Evolutionary conservation across 106 monocot species (phyloP).

Genomic region (Ottelia alismoides): DNA sequence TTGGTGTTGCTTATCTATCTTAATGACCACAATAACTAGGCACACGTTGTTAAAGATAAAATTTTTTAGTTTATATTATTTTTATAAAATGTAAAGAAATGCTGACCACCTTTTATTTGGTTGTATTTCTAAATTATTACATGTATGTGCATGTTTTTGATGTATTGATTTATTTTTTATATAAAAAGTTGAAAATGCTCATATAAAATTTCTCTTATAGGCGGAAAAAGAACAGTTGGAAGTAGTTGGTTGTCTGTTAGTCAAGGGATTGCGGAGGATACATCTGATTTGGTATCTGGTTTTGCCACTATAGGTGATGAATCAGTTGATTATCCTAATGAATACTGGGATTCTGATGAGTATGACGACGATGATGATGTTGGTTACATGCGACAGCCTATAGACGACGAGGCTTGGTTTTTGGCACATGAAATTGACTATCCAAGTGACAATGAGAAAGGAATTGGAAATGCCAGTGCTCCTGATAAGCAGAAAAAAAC

Average conservation of each 20-base stretch:
- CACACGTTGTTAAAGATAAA: too few relatives aligned
- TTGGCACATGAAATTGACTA: conserved; percentile 99
- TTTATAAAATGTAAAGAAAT: too few relatives aligned
- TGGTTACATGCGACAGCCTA: conserved; percentile 93
- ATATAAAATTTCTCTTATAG: conserved; percentile 20
- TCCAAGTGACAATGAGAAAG: conserved; percentile 96
- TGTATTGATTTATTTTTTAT: too few relatives aligned
- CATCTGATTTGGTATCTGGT: conserved; percentile 93
- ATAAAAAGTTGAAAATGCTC: too few relatives aligned
- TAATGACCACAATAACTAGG: too few relatives aligned
- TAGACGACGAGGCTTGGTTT: conserved; percentile 99
- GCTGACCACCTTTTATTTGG: too few relatives aligned
- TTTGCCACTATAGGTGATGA: conserved; percentile 97
- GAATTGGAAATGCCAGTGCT: conserved; percentile 38
- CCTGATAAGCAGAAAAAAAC: conserved; percentile 43
- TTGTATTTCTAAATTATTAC: too few relatives aligned
- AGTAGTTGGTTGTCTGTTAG: conserved; percentile 91
- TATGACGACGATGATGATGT: conserved; percentile 98
- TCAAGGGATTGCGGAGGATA: conserved; percentile 92
- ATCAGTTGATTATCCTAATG: conserved; percentile 82
- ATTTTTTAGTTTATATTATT: too few relatives aligned
- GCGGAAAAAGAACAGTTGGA: conserved; percentile 58
- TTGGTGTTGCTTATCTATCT: too few relatives aligned
- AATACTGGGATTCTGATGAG: conserved; percentile 99
- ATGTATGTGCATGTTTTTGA: too few relatives aligned